Evolutionary conservation across 192 early-diverging fungal genomes (phyloP), one percentile per base, ranked within the genome.

Genomic region (Geranomyces variabilis): DNA sequence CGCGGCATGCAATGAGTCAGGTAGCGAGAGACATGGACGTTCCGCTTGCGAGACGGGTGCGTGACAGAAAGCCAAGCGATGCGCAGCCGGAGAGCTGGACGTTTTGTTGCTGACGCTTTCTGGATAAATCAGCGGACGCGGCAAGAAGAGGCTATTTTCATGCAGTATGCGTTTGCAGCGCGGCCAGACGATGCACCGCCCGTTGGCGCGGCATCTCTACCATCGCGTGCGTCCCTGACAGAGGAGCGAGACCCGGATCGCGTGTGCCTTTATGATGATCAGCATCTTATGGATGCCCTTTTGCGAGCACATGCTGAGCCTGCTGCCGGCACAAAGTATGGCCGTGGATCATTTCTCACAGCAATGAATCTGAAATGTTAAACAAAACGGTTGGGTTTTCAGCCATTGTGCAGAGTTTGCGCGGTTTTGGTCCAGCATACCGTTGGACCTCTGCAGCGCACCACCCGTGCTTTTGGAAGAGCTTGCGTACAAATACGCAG

Each of bases 261-360:
- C 26, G 15, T 73, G 21, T 73, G 66, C 65, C 64, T 85, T 19
- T 80, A 82, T 58, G 71, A 72, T 48, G 80, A 78, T 36, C 30
- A 58, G 26, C 80, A 85, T 63, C 21, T 85, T 26, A 49, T 76
- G 15, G 79, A 81, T 0, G 68, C 67, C 24, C 9, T 81, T 12
- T 36, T 62, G 36, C n/a, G 17, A 53, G 24, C 51, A 17, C 36
- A 41, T 41, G 36, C 10, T 41, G 36, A 41, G 36, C 36, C 36
- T 41, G 51, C 19, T n/a, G n/a, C 67, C 22, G 47, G 19, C 30
- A 43, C 31, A 59, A 47, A 13, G 57, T 29, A 56, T 24, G 22
- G 28, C 22, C 47, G n/a, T 46, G 29, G 24, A 30, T 3, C 17
- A 9, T 30, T 29, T 61, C 3, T 33, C 28, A 3, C 36, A 10